Evolutionary conservation across 257 asterid genomes (phyloP), one percentile per base, ranked within the genome.

Genomic region (Catharanthus roseus): DNA sequence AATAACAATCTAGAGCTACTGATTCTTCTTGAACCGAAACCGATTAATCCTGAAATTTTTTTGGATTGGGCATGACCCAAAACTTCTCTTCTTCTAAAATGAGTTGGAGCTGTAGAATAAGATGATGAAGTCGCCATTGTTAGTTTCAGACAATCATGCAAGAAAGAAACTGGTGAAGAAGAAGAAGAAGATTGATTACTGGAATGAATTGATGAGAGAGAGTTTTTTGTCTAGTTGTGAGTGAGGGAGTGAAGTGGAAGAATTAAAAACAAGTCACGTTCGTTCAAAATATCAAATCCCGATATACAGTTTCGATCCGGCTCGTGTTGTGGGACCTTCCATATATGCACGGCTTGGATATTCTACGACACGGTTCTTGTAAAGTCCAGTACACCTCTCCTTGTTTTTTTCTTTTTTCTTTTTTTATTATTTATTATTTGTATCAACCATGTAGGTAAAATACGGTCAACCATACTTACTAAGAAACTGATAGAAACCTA

Each of bases 51-150:
- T 13, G 85, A 72, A 47, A 77, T 79, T 18, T 81, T 78, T 11
- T 3, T 3, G 5, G 82, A 66, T 26, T 39, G 51, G 75, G 66
- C 82, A 47, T 60, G 80, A 45, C 82, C 49, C 72, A 77, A 67
- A 42, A 24, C 36, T 53, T 38, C 51, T 34, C 80, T 72, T 67
- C 62, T 73, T 42, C n/a, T n/a, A n/a, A 70, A 69, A 63, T 75
- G 68, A 38, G 75, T 79, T 34, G 82, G 81, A 70, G 77, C 39
- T 64, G 75, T 67, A 69, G 71, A 69, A 69, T 53, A 71, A 1
- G 83, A 75, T 3, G 83, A 77, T 3, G 83, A 77, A 69, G 87
- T 72, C 85, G 92, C 89, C 97, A 89, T 86, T 74, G 41, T 34
- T 47, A 69, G 3, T 58, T 39, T 49, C 38, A 24, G 16, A 53